phyloP scores from a whole-genome alignment of 2,329 filamentous ascomycete species.

The Trichoderma sp. region DNA sequence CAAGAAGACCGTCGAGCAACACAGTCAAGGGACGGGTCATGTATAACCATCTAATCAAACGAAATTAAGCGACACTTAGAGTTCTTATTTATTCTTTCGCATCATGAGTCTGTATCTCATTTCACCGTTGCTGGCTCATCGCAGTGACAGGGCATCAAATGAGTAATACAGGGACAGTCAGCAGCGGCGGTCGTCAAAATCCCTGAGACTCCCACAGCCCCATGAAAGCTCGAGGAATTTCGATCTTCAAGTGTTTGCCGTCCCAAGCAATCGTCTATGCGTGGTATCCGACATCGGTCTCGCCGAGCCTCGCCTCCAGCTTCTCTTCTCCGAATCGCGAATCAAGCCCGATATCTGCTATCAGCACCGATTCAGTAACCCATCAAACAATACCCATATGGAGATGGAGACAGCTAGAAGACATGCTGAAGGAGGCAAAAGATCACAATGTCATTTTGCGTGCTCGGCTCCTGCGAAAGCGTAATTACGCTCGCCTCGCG shows the following conservation, averaged over 20 bases:
- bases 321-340: background rate
- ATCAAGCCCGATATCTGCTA: background rate
- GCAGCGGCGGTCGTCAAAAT: background rate
- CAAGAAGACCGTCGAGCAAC: background rate
- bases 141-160: background rate
- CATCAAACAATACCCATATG: background rate
- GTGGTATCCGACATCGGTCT: background rate
- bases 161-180: background rate
- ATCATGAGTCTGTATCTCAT: background rate
- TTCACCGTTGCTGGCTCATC: background rate
- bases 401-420: background rate
- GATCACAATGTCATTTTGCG: background rate
- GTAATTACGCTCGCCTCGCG: background rate
- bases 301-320: background rate
- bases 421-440: background rate
- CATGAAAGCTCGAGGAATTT: background rate
- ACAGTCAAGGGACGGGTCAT: background rate
- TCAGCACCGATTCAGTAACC: background rate
- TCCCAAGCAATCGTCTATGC: background rate
- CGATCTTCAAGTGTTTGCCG: background rate
- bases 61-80: background rate
- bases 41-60: background rate
- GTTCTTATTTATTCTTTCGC: background rate
- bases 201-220: background rate
- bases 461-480: background rate